These are phyloP conservation scores for Argentina anserina DNA, from an alignment of 306 rosid genomes.

Conservation along the genomic window DNA sequence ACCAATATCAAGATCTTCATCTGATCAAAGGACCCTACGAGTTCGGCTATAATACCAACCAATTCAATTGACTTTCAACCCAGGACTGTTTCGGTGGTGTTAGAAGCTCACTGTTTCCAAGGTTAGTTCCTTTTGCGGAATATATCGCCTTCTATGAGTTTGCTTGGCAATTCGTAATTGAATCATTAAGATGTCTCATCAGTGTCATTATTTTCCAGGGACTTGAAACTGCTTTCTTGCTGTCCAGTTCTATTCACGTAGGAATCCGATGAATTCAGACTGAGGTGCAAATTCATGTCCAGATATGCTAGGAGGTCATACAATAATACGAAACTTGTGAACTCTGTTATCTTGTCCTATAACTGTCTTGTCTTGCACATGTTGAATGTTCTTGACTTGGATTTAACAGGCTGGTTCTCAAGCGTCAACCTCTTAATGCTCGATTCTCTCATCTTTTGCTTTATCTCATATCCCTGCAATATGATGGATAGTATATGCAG, in stretches of 20 bases:
- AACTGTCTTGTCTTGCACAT: neutral
- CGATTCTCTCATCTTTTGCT: too few species aligned
- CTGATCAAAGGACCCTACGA: conserved; percentile 41
- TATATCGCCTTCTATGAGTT: neutral
- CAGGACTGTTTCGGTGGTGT: neutral
- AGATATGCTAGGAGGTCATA: neutral
- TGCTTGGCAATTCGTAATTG: neutral
- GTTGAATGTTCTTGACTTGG: neutral
- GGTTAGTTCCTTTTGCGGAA: conserved; percentile 12
- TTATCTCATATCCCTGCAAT: too few species aligned
- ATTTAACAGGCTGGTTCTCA: too few species aligned
- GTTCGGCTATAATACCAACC: conserved; percentile 43
- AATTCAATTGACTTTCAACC: conserved; percentile 28
- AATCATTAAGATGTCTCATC: neutral
- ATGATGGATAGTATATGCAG: too few species aligned
- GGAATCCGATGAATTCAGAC: neutral
- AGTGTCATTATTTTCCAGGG: neutral
- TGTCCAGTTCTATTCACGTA: neutral
- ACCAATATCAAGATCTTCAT: conserved; percentile 55
- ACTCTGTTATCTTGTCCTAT: too few species aligned
- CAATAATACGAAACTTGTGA: too few species aligned
- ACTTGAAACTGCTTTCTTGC: neutral
- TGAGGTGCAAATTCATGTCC: neutral
- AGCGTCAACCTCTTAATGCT: too few species aligned
- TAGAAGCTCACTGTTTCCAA: neutral